Evolutionary conservation across 495 filamentous ascomycete species (phyloP), one percentile per base, ranked within the genome.

Genomic region (Neurospora tetraspora): DNA sequence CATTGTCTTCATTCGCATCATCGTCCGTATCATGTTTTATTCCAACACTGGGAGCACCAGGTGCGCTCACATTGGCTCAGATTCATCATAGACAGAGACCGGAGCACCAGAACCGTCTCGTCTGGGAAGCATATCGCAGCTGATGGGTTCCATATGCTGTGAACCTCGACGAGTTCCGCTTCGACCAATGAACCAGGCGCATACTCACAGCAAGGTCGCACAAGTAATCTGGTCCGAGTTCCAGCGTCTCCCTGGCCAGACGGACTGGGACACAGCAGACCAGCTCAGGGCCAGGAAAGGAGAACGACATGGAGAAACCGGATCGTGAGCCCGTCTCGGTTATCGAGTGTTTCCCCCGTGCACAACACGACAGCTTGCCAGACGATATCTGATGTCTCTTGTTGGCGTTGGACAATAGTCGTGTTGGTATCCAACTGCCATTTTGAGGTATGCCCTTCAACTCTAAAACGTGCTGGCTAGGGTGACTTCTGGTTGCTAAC

Each of bases 151-250:
- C 42, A 71, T 71, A 72, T 79, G 78, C 61, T 70, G 78, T 81
- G 78, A 74, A 72, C 72, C 74, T 76, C 53, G 70, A 75, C 34
- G 72, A 47, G 65, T 37, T 74, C 77, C 72, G 71, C 73, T 39
- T 45, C 45, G 27, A 71, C 43, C 79, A 80, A 80, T 81, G 76
- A 80, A 53, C 10, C 23, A 34, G 7, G 16, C 59, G 59, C 59
- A 70, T 40, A 70, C 38, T 31, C 8, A 65, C 9, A 70, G 12
- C 71, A 45, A 59, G 42, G 79, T 81, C 11, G 27, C 71, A 80
- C 79, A 73, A 70, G 11, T 73, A 80, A 81, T 76, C 75, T 80
- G 72, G 36, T 69, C 42, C 74, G 72, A 74, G 61, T 74, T 73
- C n/a, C n/a, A n/a, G n/a, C 53, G 74, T 74, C 40, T 68, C 39